phyloP scores from a whole-genome alignment of 148 eudicot species.

The Euryodendron excelsum region DNA sequence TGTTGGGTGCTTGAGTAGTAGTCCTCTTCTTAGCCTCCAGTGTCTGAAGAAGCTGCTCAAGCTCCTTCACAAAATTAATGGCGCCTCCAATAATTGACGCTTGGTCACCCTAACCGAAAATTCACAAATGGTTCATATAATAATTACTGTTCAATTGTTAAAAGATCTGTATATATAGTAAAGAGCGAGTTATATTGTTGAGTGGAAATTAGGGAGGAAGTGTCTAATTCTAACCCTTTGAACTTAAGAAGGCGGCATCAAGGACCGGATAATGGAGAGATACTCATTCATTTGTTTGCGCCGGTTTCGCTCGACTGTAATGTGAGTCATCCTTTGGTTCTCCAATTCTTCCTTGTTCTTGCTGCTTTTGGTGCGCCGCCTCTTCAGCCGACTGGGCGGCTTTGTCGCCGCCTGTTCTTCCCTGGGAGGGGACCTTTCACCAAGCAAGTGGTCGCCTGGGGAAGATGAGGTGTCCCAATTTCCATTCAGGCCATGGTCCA shows the following conservation, averaged over 20 bases:
- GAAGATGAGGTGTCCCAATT: conserved; percentile 19
- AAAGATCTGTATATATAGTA: neutral
- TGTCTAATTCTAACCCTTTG: conserved; percentile 51
- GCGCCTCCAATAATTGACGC: conserved; percentile 95
- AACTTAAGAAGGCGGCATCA: conserved; percentile 80
- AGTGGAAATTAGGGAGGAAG: neutral
- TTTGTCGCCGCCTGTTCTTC: conserved; percentile 7
- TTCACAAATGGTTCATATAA: neutral
- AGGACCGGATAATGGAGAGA: conserved; percentile 64
- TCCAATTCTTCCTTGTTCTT: conserved; percentile 85
- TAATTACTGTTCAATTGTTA: no score
- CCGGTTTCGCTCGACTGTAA: conserved; percentile 80
- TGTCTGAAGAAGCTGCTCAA: conserved; percentile 64
- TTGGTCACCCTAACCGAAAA: conserved; percentile 66
- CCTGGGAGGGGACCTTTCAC: conserved; percentile 15
- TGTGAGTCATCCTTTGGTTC: conserved; percentile 88
- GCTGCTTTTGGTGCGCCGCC: conserved; percentile 42
- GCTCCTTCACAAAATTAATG: conserved; percentile 82
- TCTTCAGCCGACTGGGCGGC: conserved; percentile 27
- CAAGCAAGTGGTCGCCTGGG: neutral
- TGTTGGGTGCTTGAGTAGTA: neutral
- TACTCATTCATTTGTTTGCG: conserved; percentile 91
- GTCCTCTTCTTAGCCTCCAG: conserved; percentile 44
- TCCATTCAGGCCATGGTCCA: neutral
- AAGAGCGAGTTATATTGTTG: no score